Conservation (phyloP, 2,329 filamentous ascomycete species). For the Aureobasidium sp. region DNA sequence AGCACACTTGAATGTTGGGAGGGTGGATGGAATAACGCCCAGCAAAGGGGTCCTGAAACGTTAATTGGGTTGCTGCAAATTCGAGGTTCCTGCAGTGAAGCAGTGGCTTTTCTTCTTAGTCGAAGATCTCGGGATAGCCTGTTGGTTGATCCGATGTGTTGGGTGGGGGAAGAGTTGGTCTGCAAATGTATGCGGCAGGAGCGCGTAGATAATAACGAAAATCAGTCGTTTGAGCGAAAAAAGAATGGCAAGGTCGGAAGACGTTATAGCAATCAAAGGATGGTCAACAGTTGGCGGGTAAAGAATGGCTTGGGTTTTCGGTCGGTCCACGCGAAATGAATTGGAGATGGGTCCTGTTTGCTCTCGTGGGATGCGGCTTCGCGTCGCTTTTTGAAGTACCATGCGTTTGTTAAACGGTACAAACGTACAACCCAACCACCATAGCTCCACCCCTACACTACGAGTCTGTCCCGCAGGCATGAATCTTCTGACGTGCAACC, state of each 20-base stretch:
- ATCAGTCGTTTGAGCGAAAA: not conserved
- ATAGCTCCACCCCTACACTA: constrained; percentile 7
- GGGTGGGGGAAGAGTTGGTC: constrained; percentile 1
- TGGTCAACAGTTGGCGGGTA: constrained; percentile 11
- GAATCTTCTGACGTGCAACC: constrained; percentile 7
- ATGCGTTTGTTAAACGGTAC: constrained; percentile 15
- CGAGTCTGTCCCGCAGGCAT: constrained; percentile 1
- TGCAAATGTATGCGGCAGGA: constrained; percentile 1
- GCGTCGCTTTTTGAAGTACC: constrained; percentile 9
- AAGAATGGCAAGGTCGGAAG: constrained; percentile 10
- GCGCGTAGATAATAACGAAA: not conserved
- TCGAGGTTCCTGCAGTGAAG: constrained; percentile 10
- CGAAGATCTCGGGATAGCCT: not conserved
- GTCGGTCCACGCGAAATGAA: constrained; percentile 4
- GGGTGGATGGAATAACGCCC: not conserved
- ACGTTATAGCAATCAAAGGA: constrained; percentile 15
- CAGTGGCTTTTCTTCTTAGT: constrained; percentile 10
- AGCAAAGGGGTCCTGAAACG: constrained; percentile 8
- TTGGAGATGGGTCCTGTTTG: constrained; percentile 3
- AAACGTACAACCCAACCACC: constrained; percentile 3
- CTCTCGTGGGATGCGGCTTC: constrained; percentile 3
- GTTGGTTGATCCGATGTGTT: not conserved
- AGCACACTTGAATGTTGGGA: not conserved
- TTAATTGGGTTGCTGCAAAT: constrained; percentile 1
- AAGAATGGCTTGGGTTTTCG: not conserved